Conservation (phyloP, 2,329 filamentous ascomycete genomes). For the Aspergillus sp. region DNA sequence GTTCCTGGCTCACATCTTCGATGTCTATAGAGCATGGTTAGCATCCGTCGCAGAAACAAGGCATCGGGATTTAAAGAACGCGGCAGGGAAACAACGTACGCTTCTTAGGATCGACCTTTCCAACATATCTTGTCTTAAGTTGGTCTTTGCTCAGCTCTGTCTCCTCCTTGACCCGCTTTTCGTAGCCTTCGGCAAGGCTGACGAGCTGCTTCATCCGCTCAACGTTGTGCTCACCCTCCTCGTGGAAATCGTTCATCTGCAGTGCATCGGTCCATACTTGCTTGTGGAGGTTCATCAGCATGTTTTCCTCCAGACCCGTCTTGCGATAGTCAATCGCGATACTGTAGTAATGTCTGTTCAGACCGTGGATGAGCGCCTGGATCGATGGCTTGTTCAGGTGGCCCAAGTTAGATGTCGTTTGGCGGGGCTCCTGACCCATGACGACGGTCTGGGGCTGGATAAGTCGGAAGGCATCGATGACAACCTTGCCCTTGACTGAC, state of each 20-base stretch:
- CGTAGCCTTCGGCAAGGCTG: conserved; percentile 86
- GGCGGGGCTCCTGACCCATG: conserved; percentile 94
- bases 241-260: conserved; percentile 91
- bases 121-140: conserved; percentile 96
- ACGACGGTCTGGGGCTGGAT: conserved; percentile 98
- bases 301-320: conserved; percentile 96
- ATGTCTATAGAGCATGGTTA: conserved; percentile 55
- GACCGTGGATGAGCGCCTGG: conserved; percentile 93
- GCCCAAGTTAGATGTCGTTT: conserved; percentile 95
- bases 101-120: conserved; percentile 99
- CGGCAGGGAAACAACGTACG: conserved; percentile 45
- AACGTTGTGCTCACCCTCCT: conserved; percentile 79
- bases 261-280: conserved; percentile 98
- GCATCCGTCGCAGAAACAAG: conserved; percentile 1
- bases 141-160: conserved; percentile 96
- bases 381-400: conserved; percentile 99
- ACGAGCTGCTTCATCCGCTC: conserved; percentile 86
- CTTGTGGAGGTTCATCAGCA: conserved; percentile 99
- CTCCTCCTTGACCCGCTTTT: conserved; percentile 98
- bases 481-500: conserved; percentile 98
- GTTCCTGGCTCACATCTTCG: conserved; percentile 89
- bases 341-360: conserved; percentile 98
- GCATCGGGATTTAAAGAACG: background rate
- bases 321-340: conserved; percentile 98
- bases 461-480: conserved; percentile 97